Evolutionary conservation across 1,284 basidiomycete species (phyloP).

Genomic region (Porodaedalea pini): DNA sequence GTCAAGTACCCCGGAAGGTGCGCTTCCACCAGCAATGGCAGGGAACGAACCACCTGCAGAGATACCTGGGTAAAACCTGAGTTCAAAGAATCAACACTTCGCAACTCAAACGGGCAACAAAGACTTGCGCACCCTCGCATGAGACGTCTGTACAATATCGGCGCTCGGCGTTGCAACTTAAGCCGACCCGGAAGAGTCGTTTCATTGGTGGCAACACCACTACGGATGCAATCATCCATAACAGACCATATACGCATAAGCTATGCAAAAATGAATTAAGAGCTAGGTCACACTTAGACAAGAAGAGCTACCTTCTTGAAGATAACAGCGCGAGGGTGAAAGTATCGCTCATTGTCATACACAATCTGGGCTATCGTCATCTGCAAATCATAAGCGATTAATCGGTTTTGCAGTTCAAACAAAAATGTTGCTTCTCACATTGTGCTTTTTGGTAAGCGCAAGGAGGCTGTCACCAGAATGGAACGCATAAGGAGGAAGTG

Average conservation of each 20-base stretch:
- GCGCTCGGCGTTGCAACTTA: conserved; percentile 75
- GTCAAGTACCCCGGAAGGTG: conserved; percentile 32
- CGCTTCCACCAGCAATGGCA: conserved; percentile 43
- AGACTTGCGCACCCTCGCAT: conserved; percentile 70
- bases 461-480: conserved; percentile 77
- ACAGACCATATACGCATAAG: conserved; percentile 82
- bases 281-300: neutral
- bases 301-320: conserved; percentile 54
- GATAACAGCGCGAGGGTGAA: conserved; percentile 75
- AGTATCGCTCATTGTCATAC: conserved; percentile 88
- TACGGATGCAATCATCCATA: conserved; percentile 92
- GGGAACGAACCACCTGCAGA: conserved; percentile 37
- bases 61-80: conserved; percentile 68
- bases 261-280: conserved; percentile 33
- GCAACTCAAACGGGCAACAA: neutral
- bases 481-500: conserved; percentile 81
- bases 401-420: conserved; percentile 11
- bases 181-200: conserved; percentile 82
- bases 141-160: conserved; percentile 80
- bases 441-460: conserved; percentile 76
- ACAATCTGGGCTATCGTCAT: conserved; percentile 94
- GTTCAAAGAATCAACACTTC: conserved; percentile 16
- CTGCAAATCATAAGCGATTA: conserved; percentile 38
- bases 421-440: conserved; percentile 47
- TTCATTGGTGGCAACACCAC: conserved; percentile 80